Evolutionary conservation across 129 eudicot genomes (phyloP).

Genomic region (Erigeron canadensis): DNA sequence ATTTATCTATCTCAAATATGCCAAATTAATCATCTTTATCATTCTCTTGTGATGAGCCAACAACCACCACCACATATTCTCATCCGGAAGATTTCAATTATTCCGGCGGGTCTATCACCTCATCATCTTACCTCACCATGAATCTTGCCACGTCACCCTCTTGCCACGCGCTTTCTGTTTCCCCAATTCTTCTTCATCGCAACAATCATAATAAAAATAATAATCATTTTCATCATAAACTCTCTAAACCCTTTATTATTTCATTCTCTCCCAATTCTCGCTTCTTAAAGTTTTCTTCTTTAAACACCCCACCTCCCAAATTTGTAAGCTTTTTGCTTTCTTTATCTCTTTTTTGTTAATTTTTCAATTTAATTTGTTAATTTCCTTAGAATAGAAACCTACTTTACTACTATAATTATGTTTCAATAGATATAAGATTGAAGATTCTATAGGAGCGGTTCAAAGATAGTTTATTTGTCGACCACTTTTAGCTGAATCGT

Average conservation of each 20-base stretch:
- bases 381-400: no score
- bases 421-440: no score
- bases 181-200: background rate
- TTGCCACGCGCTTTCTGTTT: constrained; percentile 22
- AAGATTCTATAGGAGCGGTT: no score
- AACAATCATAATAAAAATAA: background rate
- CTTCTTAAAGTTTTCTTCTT: constrained; percentile 1
- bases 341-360: background rate
- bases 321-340: constrained; percentile 7
- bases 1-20: constrained; percentile 7
- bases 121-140: constrained; percentile 28
- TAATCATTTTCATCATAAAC: background rate
- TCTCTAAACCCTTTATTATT: constrained; percentile 26
- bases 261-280: constrained; percentile 24
- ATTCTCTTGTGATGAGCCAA: constrained; percentile 22
- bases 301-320: background rate
- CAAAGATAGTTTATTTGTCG: no score
- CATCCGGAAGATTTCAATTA: constrained; percentile 29
- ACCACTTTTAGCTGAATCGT: no score
- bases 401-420: no score
- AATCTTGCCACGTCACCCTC: constrained; percentile 6
- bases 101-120: constrained; percentile 12
- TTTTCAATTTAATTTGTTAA: background rate
- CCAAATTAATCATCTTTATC: constrained; percentile 17
- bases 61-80: constrained; percentile 21